Evolutionary conservation across 305 asterid species (phyloP).

Genomic region (Rubia balearica): DNA sequence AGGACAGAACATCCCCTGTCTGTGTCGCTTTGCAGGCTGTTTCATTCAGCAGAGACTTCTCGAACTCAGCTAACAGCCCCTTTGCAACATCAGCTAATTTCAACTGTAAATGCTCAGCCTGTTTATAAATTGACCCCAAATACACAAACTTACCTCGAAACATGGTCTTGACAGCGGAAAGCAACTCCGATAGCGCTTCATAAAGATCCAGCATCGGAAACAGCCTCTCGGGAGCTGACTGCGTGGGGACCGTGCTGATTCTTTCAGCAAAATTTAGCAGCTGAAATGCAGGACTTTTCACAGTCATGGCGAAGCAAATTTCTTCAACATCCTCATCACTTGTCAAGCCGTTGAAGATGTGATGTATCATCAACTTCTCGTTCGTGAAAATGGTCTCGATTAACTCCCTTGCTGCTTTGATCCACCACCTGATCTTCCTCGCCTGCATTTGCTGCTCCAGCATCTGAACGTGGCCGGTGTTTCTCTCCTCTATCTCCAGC

Average conservation of each 20-base stretch:
- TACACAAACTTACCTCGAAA: conserved; percentile 35
- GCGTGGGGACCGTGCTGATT: conserved; percentile 29
- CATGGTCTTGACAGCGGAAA: conserved; percentile 45
- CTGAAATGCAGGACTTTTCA: conserved; percentile 55
- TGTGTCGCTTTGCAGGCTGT: conserved; percentile 47
- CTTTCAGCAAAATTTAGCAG: conserved; percentile 57
- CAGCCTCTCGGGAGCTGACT: conserved; percentile 63
- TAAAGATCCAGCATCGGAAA: conserved; percentile 67
- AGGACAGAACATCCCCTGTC: conserved; percentile 57
- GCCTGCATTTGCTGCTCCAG: conserved; percentile 58
- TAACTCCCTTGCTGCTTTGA: conserved; percentile 36
- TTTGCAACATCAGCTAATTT: conserved; percentile 54
- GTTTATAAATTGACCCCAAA: conserved; percentile 22
- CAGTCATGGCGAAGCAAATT: conserved; percentile 55
- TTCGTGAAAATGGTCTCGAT: conserved; percentile 47
- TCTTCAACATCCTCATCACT: conserved; percentile 26
- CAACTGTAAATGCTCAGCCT: conserved; percentile 44
- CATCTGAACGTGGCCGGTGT: conserved; percentile 52
- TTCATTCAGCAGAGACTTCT: conserved; percentile 50
- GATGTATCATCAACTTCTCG: conserved; percentile 50
- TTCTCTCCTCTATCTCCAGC: conserved; percentile 46
- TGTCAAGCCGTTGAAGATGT: conserved; percentile 51
- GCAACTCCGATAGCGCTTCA: conserved; percentile 50
- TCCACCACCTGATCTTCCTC: conserved; percentile 71
- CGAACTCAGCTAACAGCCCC: conserved; percentile 53